Evolutionary conservation across 805 yeast genomes (phyloP), one percentile per base, ranked within the genome.

Genomic region (Starmerella ratchasimensis): DNA sequence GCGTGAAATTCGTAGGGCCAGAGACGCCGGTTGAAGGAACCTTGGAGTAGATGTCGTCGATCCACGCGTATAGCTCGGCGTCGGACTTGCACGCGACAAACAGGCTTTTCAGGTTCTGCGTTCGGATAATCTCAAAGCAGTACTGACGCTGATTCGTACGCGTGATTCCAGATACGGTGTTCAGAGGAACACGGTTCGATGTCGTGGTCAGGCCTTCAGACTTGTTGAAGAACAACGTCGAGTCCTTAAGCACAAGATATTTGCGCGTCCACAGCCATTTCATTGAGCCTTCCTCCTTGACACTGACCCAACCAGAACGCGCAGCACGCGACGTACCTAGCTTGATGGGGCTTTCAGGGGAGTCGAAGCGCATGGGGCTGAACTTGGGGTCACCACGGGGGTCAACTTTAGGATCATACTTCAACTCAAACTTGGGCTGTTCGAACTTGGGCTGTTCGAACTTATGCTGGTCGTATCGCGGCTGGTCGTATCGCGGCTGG

Each of bases 221-320:
- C 52, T 80, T 82, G 62, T 76, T 80, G 46, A 88, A 72, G 39
- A 76, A 78, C 40, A 88, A 60, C 31, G 76, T 71, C 28, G 79
- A 69, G 46, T 84, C 94, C 48, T 73, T 72, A 34, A 88, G 63
- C 5, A 81, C 79, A 62, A 88, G 63, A 57, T 66, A 88, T 50
- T 90, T 71, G 54, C 84, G 84, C 41, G 86, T 84, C 98, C 98
- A 88, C 48, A 93, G 65, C 56, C 86, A 84, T 46, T 82, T 71
- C 45, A 88, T 63, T 23, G 52, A 43, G 34, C 96, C 95, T 50
- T 88, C 96, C 50, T 88, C 97, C 57, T 82, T 86, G 42, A 83
- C 75, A 38, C 80, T 80, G 17, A 83, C 86, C 93, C 94, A 86
- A 0, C 96, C 95, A 41, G 72, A 67, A 41, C 71, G 52, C 5